Base-by-base conservation (phyloP, 441 rosid species). In the Daphne laureola region DNA sequence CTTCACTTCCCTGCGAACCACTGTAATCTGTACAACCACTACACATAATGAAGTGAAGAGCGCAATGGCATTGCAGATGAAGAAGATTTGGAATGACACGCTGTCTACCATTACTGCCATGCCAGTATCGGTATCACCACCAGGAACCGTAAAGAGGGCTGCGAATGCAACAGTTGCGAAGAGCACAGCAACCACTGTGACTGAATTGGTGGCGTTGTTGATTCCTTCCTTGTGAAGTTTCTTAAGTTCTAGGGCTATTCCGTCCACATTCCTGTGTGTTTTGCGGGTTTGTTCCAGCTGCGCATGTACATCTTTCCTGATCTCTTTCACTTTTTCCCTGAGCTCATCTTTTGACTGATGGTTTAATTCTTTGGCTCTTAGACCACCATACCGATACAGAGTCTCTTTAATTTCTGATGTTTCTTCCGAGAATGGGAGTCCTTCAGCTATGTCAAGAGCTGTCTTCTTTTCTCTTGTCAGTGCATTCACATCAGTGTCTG, bases 131-230 rank as follows among this genome's bases (percentile, higher is more conserved):
- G 49, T 36, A 48, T 86, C 90, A 1, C 96, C 96, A 11, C 98
- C 98, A 2, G 96, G 96, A 54, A 92, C 81, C 0, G 86, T 82
- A 69, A 82, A 84, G 48, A 86, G 76, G 16, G 98, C 87, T 0
- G 95, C 90, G 49, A 88, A 92, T 51, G 98, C 98, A 13, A 88
- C 98, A 0, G 98, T 88, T 46, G 96, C 94, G 52, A 92, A 88
- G 17, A 92, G 87, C 16, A 84, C 91, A 2, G 98, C 94, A 23
- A 92, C 96, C 14, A 92, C 88, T 0, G 98, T 92, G 42, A 88
- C 86, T 0, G 94, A 89, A 76, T 88, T 92, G 6, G 95, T 79
- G 4, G 98, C 95, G n/a, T 82, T 92, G 75, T 88, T 75, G 63
- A 92, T 81, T 54, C 98, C 96, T 44, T 75, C 86, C 54, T 87